These are phyloP conservation scores for Diaporthe citri DNA, from an alignment of 2,329 filamentous ascomycete genomes.

Conservation along the genomic window DNA sequence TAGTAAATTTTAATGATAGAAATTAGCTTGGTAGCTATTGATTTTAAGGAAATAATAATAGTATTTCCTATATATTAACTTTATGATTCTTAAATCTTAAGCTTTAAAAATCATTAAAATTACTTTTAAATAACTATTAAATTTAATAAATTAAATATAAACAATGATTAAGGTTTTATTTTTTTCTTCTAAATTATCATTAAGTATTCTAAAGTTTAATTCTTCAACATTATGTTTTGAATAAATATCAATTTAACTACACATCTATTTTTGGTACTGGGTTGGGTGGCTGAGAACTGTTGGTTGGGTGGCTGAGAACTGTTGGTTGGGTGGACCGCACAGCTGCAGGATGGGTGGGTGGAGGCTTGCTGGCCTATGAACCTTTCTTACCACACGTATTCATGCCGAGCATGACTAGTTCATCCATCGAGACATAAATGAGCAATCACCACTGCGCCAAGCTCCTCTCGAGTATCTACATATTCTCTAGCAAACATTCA, in stretches of 20 bases:
- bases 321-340: background rate
- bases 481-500: constrained; percentile 2
- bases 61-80: background rate
- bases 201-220: background rate
- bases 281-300: background rate
- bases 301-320: background rate
- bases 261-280: background rate
- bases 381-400: background rate
- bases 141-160: too few relatives aligned
- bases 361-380: constrained; percentile 1
- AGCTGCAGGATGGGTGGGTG: background rate
- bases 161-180: too few relatives aligned
- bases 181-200: background rate
- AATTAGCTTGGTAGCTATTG: too few relatives aligned
- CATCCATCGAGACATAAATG: constrained; percentile 5
- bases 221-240: background rate
- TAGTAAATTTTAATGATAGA: background rate
- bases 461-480: constrained; percentile 3
- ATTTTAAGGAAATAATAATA: too few relatives aligned
- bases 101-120: background rate
- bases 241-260: background rate
- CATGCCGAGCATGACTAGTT: constrained; percentile 7
- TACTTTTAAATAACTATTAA: too few relatives aligned
- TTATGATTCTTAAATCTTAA: background rate
- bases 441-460: background rate